Evolutionary conservation across 257 asterid species (phyloP), one percentile per base, ranked within the genome.

Genomic region (Fraxinus americana): DNA sequence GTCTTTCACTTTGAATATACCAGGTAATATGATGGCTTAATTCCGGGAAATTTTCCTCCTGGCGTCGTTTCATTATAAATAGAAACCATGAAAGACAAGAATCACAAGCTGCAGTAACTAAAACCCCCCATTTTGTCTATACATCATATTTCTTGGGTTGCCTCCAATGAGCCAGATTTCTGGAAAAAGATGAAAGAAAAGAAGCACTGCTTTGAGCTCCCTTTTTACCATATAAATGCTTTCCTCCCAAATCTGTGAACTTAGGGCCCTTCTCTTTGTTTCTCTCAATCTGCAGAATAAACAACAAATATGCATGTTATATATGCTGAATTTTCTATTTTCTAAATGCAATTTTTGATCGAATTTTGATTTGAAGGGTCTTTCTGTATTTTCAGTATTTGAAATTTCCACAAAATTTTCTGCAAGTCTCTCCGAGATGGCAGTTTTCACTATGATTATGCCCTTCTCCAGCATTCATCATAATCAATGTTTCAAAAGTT

Each of bases 171-270:
- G 81, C 88, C 43, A 91, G 73, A 82, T 85, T 90, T 89, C 89
- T 87, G 66, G 94, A 88, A 81, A 96, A 71, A 21, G 96, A 88
- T 73, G 75, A 78, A 70, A 93, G 86, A 73, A 92, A 86, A 29
- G 98, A 89, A 70, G 84, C 83, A 54, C 83, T 89, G 74, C 79
- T 86, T 79, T 87, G 86, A 74, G 82, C 76, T 74, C 95, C 96
- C 78, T 87, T 91, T 84, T 83, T 90, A 79, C 99, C 97, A 69
- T 90, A 94, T 85, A 94, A 83, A 85, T 90, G 96, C 80, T 96
- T 96, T 72, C 98, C 98, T 73, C 98, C 97, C 80, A 96, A 87
- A 84, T 96, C 99, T 0, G 99, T 91, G 85, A 81, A 93, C 81
- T 93, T 93, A 1, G 97, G 92, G 77, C 97, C 98, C 92, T 90